Evolutionary conservation across 2,329 filamentous ascomycete genomes (phyloP).

Genomic region (Exserohilum rostratum): DNA sequence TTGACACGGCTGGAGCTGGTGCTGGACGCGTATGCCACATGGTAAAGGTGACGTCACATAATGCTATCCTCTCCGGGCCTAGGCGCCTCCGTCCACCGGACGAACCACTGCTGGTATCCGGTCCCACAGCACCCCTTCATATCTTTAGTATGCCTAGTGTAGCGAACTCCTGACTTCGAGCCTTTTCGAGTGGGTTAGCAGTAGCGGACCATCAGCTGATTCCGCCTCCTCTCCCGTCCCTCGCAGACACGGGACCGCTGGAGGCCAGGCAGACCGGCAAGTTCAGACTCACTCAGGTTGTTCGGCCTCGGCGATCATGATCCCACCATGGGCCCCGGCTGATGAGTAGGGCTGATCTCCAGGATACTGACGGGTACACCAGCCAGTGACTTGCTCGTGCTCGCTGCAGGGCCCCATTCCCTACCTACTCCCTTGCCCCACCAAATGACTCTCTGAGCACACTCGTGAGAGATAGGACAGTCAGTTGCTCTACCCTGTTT

Average conservation of each 20-base stretch:
- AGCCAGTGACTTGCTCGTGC: not conserved
- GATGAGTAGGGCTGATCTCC: not conserved
- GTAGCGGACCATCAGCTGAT: conserved; percentile 5
- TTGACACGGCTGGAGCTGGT: not conserved
- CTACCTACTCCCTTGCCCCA: not conserved
- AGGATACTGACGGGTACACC: conserved; percentile 3
- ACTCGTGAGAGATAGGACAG: not conserved
- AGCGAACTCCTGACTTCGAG: not conserved
- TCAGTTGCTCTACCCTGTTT: too few relatives aligned
- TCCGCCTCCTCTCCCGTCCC: conserved; percentile 3
- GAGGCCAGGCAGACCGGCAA: not conserved
- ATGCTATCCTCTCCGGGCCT: not conserved
- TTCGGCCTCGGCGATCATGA: conserved; percentile 9
- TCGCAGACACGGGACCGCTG: not conserved
- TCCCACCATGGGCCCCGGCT: conserved; percentile 7
- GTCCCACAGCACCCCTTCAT: conserved; percentile 1
- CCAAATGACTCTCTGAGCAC: not conserved
- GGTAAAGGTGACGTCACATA: conserved; percentile 14
- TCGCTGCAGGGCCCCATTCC: conserved; percentile 1
- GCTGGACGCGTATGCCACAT: conserved; percentile 1
- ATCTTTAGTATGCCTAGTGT: not conserved
- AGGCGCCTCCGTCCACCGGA: not conserved
- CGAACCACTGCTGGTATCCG: not conserved
- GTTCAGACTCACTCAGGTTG: not conserved
- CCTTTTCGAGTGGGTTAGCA: conserved; percentile 3